Base-by-base conservation (phyloP, 1,284 basidiomycete genomes). In the Pseudomicrostroma phylloplanum region DNA sequence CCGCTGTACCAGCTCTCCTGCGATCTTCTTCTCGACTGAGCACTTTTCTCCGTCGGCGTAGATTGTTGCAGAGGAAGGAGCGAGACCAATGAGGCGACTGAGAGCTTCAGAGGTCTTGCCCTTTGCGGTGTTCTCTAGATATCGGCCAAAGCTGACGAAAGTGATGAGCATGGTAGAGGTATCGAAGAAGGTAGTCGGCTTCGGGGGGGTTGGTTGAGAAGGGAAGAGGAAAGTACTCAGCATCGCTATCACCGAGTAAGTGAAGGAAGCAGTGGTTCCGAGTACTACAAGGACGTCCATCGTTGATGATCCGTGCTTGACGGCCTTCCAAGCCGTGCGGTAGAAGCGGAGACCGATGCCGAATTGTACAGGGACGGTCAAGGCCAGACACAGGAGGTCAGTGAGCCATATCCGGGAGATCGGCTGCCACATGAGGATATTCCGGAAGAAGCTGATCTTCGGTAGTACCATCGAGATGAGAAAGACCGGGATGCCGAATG, bases 91-190 rank as follows among this genome's bases (percentile, higher is more conserved):
- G 55, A 99, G 86, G 76, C 96, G 91, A 3, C 92, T 96, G 25
- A 99, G 84, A 0, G 96, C 96, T 0, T 92, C 92, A 60, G 91
- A 92, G 0, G 96, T 98, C 81, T 91, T 90, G 49, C 96, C 94
- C 80, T 98, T 98, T 46, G 96, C 96, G 57, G 88, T 85, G 81
- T 96, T 98, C 81, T 98, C 96, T 58, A 98, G 85, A 81, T 89
- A 96, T 46, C 96, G 87, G 1, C 94, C 96, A 36, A 98, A 86
- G 3, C 91, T 92, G 71, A 97, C 90, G 78, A 98, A 98, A 80
- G 89, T 92, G 84, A 99, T 90, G 62, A 99, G 83, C 96, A 98
- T 98, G 17, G 93, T 96, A 73, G 90, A 93, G 1, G 96, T 98
- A 81, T 99, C 96, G 81, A 98, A 98, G 82, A 97, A 98, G 39